Evolutionary conservation across 352 stramenopile species (phyloP).

Genomic region (Detonula confervacea): DNA sequence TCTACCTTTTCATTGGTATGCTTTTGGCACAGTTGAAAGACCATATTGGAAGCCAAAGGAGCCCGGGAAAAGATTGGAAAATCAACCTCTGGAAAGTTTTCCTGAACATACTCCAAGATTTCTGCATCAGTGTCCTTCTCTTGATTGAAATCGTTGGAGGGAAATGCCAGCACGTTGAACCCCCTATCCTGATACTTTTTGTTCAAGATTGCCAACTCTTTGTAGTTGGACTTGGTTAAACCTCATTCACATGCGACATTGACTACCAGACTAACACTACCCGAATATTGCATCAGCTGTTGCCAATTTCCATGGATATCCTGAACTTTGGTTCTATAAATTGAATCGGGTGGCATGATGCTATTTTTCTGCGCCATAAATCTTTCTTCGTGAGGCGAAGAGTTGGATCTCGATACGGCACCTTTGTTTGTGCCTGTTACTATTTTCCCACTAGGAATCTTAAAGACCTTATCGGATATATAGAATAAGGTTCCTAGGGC

Average conservation of each 20-base stretch:
- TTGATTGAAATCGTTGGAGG: conserved; percentile 78
- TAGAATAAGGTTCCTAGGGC: conserved; percentile 20
- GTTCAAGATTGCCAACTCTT: conserved; percentile 62
- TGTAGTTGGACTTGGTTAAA: conserved; percentile 73
- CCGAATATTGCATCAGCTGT: conserved; percentile 61
- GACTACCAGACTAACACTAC: conserved; percentile 69
- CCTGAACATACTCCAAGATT: conserved; percentile 64
- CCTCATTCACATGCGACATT: conserved; percentile 81
- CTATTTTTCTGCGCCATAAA: conserved; percentile 1
- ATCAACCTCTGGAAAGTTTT: conserved; percentile 60
- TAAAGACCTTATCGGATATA: conserved; percentile 11
- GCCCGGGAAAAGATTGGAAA: conserved; percentile 72
- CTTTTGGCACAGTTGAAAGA: conserved; percentile 65
- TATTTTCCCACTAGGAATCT: neutral
- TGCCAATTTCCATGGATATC: conserved; percentile 61
- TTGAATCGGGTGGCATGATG: conserved; percentile 63
- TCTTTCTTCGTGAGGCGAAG: neutral
- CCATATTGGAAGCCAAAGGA: conserved; percentile 57
- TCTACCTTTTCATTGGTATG: conserved; percentile 53
- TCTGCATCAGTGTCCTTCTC: conserved; percentile 71
- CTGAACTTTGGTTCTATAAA: conserved; percentile 60
- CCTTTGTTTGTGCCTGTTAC: neutral
- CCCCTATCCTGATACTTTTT: conserved; percentile 53
- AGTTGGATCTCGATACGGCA: neutral
- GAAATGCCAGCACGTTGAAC: conserved; percentile 75